Evolutionary conservation across 2,329 filamentous ascomycete species (phyloP).

Genomic region (Paecilomyces variotii): DNA sequence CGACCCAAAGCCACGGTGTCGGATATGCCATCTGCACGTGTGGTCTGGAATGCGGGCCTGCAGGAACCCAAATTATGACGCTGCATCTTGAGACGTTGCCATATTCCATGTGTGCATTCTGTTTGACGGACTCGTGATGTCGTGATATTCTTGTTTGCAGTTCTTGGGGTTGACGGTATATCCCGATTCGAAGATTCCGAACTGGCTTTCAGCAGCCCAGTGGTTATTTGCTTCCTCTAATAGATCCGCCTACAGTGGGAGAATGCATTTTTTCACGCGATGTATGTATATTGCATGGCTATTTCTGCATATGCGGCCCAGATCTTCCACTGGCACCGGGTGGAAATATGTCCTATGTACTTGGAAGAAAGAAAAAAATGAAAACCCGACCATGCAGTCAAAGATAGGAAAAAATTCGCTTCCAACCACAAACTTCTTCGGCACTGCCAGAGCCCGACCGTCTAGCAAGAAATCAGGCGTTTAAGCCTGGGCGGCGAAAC

Average conservation of each 20-base stretch:
- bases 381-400: background rate
- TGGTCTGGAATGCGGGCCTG: background rate
- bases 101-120: no score
- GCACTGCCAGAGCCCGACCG: background rate
- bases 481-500: slow-evolving; percentile 39
- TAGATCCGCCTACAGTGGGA: background rate
- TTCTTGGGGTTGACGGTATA: background rate
- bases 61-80: background rate
- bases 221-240: background rate
- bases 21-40: background rate
- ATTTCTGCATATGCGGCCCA: background rate
- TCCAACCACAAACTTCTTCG: background rate
- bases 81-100: no score
- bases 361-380: background rate
- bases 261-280: background rate
- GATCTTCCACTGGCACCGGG: background rate
- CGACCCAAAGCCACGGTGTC: background rate
- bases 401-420: background rate
- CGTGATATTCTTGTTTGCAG: background rate
- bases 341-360: background rate
- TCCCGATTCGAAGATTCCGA: background rate
- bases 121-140: no score
- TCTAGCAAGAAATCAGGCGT: background rate
- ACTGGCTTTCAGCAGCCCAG: background rate
- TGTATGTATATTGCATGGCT: background rate